Percentiles rank a stretch among this genome's conserved stretches.
Conservation (phyloP, 495 filamentous ascomycete species). For the Tuber umbilicatum region DNA sequence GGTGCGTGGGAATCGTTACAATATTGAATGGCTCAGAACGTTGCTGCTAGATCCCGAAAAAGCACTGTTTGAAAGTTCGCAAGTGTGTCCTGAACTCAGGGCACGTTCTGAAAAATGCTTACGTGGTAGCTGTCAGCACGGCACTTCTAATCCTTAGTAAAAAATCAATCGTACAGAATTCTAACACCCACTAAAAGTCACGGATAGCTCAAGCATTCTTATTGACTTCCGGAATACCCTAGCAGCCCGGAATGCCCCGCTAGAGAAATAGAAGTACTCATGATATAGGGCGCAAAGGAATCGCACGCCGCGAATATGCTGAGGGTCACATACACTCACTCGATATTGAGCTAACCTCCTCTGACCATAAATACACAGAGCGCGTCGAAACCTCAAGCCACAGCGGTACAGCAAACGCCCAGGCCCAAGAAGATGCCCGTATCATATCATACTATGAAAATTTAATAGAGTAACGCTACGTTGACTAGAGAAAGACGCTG, state of each 20-base stretch:
- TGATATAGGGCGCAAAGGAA: neutral
- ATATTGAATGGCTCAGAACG: slow-evolving; percentile 25
- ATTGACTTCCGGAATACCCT: neutral
- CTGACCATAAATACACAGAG: neutral
- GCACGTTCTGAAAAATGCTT: neutral
- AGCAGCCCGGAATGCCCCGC: neutral
- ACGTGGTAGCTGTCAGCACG: neutral
- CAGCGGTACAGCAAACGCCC: neutral
- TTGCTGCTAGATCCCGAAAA: slow-evolving; percentile 16
- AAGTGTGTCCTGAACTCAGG: slow-evolving; percentile 34
- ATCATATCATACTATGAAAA: too few species aligned
- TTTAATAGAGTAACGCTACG: neutral
- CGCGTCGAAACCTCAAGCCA: neutral
- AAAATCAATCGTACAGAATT: neutral
- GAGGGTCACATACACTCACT: neutral
- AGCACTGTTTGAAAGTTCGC: slow-evolving; percentile 21
- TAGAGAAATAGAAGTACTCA: neutral
- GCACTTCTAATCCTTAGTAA: neutral
- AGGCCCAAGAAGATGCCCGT: neutral
- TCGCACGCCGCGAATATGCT: neutral
- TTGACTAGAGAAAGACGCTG: neutral
- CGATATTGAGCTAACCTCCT: neutral
- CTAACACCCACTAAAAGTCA: neutral
- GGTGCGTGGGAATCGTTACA: slow-evolving; percentile 6
- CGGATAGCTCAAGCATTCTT: neutral